phyloP scores from a whole-genome alignment of 2,329 filamentous ascomycete species.

The Elsinoe australis region DNA sequence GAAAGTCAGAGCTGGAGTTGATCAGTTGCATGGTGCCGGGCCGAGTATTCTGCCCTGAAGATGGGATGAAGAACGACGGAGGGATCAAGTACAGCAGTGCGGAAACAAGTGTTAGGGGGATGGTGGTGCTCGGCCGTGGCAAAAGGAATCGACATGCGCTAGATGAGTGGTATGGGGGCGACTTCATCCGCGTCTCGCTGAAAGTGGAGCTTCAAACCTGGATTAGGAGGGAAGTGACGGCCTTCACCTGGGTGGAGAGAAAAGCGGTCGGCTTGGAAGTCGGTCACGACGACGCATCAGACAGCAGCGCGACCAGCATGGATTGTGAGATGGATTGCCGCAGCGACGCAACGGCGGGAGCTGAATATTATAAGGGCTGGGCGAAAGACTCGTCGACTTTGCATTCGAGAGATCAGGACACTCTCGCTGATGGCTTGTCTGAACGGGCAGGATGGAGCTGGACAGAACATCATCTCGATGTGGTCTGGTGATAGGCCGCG shows the following conservation, averaged over 20 bases:
- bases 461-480: background rate
- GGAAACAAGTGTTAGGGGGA: slow-evolving; percentile 39
- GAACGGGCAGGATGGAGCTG: background rate
- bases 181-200: background rate
- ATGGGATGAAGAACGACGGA: slow-evolving; percentile 24
- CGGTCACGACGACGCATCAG: background rate
- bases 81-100: background rate
- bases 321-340: no score
- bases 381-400: no score
- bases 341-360: no score
- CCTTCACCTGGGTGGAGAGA: slow-evolving; percentile 12
- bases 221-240: background rate
- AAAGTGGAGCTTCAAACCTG: slow-evolving; percentile 12
- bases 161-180: slow-evolving; percentile 4
- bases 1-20: slow-evolving; percentile 31
- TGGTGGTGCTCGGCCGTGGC: slow-evolving; percentile 32
- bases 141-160: slow-evolving; percentile 4
- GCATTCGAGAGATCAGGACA: no score
- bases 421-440: background rate
- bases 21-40: slow-evolving; percentile 22
- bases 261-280: background rate
- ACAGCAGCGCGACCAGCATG: background rate
- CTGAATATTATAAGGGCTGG: no score
- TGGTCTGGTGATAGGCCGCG: slow-evolving; percentile 10
- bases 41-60: background rate